These are phyloP conservation scores for Ceratocystis huliohia DNA, from an alignment of 2,329 filamentous ascomycete species.

Conservation along the genomic window DNA sequence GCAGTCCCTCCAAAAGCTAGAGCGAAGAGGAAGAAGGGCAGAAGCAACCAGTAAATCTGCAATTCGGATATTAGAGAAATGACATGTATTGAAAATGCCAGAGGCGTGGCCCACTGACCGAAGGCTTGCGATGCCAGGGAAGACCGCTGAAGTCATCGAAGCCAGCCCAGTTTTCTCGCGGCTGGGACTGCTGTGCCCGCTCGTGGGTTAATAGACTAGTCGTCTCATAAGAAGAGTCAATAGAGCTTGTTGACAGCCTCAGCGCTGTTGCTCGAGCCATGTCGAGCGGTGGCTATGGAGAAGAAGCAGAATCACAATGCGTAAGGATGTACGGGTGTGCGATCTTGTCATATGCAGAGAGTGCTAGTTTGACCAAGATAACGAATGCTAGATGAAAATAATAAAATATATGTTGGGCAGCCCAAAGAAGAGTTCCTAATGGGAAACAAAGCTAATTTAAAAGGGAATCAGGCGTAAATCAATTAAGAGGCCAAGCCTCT, in stretches of 20 bases:
- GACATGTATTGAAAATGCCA: not conserved
- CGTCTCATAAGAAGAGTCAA: not conserved
- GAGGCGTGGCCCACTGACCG: conserved; percentile 33
- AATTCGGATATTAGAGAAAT: conserved; percentile 5
- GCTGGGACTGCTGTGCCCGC: not conserved
- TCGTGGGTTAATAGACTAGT: not conserved
- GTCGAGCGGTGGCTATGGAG: not conserved
- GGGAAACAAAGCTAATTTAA: not conserved
- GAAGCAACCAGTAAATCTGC: conserved; percentile 71
- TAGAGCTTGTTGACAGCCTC: not conserved
- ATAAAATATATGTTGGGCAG: not conserved
- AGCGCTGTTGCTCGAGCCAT: not conserved
- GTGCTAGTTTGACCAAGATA: not conserved
- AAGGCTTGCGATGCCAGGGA: conserved; percentile 51
- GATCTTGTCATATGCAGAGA: not conserved
- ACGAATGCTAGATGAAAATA: not conserved
- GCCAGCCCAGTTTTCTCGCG: conserved; percentile 35
- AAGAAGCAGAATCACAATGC: not conserved
- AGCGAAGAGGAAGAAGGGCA: conserved; percentile 68
- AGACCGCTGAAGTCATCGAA: conserved; percentile 46
- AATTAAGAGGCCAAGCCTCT: not conserved
- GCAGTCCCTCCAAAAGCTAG: conserved; percentile 75
- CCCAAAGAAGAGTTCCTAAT: not conserved
- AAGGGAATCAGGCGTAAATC: not conserved
- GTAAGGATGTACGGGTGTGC: not conserved